Evolutionary conservation across 345 rosid species (phyloP).

Genomic region (Ceriops zippeliana): DNA sequence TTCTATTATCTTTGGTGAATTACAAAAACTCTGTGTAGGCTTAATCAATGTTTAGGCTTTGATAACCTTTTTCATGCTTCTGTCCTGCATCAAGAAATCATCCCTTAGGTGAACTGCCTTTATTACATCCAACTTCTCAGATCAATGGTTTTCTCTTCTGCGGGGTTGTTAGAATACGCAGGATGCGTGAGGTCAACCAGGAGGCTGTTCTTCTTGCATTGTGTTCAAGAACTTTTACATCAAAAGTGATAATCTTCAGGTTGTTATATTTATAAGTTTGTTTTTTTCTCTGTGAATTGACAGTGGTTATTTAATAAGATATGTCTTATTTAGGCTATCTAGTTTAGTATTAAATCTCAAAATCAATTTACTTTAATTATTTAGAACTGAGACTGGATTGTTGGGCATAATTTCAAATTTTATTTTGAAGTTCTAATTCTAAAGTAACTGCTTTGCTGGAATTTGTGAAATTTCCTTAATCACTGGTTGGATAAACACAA

Average conservation of each 20-base stretch:
- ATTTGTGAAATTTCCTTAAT: too few species aligned
- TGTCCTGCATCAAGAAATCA: too few species aligned
- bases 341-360: not conserved
- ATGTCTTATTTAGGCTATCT: not conserved
- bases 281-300: not conserved
- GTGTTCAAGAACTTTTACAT: slow-evolving; percentile 81
- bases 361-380: not conserved
- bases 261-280: slow-evolving; percentile 17
- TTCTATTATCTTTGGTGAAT: too few species aligned
- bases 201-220: slow-evolving; percentile 93
- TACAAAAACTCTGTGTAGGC: too few species aligned
- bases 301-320: not conserved
- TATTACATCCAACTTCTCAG: slow-evolving; percentile 6
- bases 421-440: too few species aligned
- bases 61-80: too few species aligned
- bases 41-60: too few species aligned
- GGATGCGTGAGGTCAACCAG: slow-evolving; percentile 84
- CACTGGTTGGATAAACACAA: too few species aligned
- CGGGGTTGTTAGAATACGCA: slow-evolving; percentile 91
- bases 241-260: slow-evolving; percentile 93
- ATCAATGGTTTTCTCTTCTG: slow-evolving; percentile 17
- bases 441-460: too few species aligned
- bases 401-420: too few species aligned
- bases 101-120: not conserved
- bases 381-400: too few species aligned